These are phyloP conservation scores for Tricholoma saponaceum DNA, from an alignment of 768 basidiomycete species.

Conservation along the genomic window DNA sequence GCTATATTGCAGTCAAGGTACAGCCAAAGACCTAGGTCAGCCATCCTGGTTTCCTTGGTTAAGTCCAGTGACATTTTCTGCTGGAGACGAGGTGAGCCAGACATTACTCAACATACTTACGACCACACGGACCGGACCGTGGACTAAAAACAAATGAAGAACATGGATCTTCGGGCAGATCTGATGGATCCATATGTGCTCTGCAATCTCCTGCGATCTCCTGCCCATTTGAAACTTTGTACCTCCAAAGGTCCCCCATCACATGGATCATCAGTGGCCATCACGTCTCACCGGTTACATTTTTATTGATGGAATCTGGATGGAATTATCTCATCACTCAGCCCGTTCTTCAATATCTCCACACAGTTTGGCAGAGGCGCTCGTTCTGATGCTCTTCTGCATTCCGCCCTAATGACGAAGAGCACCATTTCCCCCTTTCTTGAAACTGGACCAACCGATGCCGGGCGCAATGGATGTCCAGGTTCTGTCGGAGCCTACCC, in stretches of 20 bases:
- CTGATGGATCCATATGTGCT: slow-evolving; percentile 15
- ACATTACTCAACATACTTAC: too few species aligned
- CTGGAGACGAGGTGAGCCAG: too few species aligned
- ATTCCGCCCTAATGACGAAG: slow-evolving; percentile 13
- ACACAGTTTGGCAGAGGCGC: slow-evolving; percentile 2
- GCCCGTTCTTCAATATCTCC: slow-evolving; percentile 2
- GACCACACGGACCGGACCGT: too few species aligned
- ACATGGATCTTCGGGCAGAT: slow-evolving; percentile 7
- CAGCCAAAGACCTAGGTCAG: too few species aligned
- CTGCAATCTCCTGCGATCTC: too few species aligned
- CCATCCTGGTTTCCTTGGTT: too few species aligned
- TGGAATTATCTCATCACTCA: slow-evolving; percentile 18
- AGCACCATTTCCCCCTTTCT: slow-evolving; percentile 1
- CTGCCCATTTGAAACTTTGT: slow-evolving; percentile 1
- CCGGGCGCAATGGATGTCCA: slow-evolving; percentile 5
- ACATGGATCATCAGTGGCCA: slow-evolving; percentile 17
- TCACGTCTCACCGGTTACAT: slow-evolving; percentile 16
- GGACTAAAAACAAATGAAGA: background rate
- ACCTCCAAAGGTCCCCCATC: slow-evolving; percentile 7
- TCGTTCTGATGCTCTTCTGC: slow-evolving; percentile 13
- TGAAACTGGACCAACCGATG: slow-evolving; percentile 2
- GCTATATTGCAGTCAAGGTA: too few species aligned
- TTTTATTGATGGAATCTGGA: slow-evolving; percentile 13
- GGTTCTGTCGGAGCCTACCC: background rate
- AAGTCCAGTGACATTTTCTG: too few species aligned